Percentiles rank a stretch among this genome's conserved stretches.
These are phyloP conservation scores for Prunella vulgaris DNA, from an alignment of 257 asterid genomes.

Conservation along the genomic window DNA sequence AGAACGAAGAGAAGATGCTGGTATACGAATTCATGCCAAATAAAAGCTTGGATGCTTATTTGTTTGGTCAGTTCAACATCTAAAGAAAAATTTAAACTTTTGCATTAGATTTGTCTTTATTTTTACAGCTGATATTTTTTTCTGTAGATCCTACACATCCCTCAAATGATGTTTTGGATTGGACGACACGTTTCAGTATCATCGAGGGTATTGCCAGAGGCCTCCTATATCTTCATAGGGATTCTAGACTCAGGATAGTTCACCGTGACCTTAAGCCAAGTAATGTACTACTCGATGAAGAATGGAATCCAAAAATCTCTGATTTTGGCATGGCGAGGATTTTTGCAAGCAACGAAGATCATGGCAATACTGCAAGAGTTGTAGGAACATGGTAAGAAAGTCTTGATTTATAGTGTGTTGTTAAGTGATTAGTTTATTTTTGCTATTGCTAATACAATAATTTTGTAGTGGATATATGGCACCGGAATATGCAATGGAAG, in stretches of 20 bases:
- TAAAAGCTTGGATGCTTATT: background rate
- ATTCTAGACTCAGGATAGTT: slow-evolving; percentile 23
- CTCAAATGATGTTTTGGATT: background rate
- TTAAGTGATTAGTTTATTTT: background rate
- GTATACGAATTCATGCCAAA: background rate
- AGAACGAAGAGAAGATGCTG: background rate
- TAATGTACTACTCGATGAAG: slow-evolving; percentile 47
- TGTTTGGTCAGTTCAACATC: background rate
- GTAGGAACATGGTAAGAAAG: slow-evolving; percentile 23
- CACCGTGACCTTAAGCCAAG: slow-evolving; percentile 40
- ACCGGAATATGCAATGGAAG: slow-evolving; percentile 7
- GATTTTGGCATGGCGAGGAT: slow-evolving; percentile 44
- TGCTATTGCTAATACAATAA: background rate
- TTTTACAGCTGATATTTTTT: background rate
- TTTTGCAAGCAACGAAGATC: background rate
- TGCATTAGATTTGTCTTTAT: background rate
- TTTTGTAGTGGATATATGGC: slow-evolving; percentile 1
- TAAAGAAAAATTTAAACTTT: too few species aligned
- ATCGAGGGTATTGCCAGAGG: background rate
- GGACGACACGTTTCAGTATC: background rate
- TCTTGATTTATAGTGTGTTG: slow-evolving; percentile 16
- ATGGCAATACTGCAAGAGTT: background rate
- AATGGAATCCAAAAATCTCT: slow-evolving; percentile 54
- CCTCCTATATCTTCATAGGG: background rate
- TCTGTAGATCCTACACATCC: background rate